Conservation (phyloP, 768 basidiomycete species). For the Auricularia auricula-judae region DNA sequence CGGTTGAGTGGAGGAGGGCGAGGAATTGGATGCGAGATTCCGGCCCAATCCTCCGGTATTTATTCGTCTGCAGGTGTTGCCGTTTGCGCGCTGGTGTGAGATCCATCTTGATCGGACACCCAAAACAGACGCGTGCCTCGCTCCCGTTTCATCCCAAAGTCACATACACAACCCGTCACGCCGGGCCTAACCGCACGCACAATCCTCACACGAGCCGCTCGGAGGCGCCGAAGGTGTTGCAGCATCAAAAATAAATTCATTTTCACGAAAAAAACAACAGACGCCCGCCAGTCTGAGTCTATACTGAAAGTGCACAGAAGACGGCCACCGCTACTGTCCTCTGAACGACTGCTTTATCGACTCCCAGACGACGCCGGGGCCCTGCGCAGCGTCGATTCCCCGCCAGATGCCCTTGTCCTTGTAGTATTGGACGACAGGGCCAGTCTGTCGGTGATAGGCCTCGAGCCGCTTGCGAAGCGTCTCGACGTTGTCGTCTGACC, state of each 20-base stretch:
- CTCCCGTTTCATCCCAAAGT: not conserved
- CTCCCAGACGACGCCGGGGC: conserved; percentile 87
- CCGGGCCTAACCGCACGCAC: not conserved
- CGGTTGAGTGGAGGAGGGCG: not conserved
- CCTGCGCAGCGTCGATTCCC: conserved; percentile 88
- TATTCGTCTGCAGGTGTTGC: not conserved
- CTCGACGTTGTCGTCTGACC: conserved; percentile 96
- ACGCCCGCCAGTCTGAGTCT: too few species aligned
- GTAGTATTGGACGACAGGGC: conserved; percentile 95
- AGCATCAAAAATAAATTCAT: not conserved
- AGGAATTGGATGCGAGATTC: not conserved
- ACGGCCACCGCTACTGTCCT: not conserved
- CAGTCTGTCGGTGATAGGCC: conserved; percentile 90
- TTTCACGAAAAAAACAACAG: too few species aligned
- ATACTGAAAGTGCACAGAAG: too few species aligned
- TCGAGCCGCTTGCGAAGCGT: conserved; percentile 80
- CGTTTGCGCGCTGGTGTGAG: not conserved
- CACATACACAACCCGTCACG: not conserved
- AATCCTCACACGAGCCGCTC: not conserved
- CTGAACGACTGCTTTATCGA: conserved; percentile 54
- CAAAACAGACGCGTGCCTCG: not conserved
- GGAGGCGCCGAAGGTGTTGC: too few species aligned
- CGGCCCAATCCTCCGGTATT: not conserved
- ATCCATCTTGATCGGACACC: not conserved
- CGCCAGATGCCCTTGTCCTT: conserved; percentile 83